phyloP scores from a whole-genome alignment of 2,329 filamentous ascomycete species.

The Alternaria arbusti region DNA sequence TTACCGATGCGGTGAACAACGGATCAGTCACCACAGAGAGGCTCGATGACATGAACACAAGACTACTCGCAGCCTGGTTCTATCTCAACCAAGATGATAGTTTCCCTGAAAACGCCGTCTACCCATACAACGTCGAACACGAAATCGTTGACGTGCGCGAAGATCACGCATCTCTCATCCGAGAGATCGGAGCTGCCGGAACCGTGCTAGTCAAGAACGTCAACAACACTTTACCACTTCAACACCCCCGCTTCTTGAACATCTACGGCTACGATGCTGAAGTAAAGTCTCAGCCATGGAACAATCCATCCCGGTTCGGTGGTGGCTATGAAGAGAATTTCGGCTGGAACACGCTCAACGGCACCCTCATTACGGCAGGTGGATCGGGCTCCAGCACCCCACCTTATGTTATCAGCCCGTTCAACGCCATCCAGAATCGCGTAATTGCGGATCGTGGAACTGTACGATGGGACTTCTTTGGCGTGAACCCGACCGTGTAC shows the following conservation, averaged over 20 bases:
- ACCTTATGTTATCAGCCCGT: conserved; percentile 50
- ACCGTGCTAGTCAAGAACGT: conserved; percentile 58
- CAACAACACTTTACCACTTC: conserved; percentile 60
- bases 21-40: conserved; percentile 31
- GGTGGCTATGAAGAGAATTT: conserved; percentile 51
- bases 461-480: conserved; percentile 46
- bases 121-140: conserved; percentile 30
- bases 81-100: conserved; percentile 50
- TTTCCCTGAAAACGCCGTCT: conserved; percentile 33
- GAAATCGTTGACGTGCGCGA: conserved; percentile 56
- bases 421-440: conserved; percentile 48
- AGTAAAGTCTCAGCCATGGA: conserved; percentile 45
- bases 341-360: conserved; percentile 42
- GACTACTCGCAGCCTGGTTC: conserved; percentile 36
- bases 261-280: conserved; percentile 51
- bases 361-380: conserved; percentile 51
- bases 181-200: conserved; percentile 51
- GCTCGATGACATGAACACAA: conserved; percentile 41
- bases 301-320: conserved; percentile 46
- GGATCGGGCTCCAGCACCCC: conserved; percentile 50
- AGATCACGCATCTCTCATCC: conserved; percentile 51
- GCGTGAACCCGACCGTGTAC: conserved; percentile 37
- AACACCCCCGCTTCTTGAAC: conserved; percentile 50
- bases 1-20: conserved; percentile 39
- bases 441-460: conserved; percentile 37